Base-by-base conservation (phyloP, 352 stramenopile genomes). In the Phytophthora pistaciae region DNA sequence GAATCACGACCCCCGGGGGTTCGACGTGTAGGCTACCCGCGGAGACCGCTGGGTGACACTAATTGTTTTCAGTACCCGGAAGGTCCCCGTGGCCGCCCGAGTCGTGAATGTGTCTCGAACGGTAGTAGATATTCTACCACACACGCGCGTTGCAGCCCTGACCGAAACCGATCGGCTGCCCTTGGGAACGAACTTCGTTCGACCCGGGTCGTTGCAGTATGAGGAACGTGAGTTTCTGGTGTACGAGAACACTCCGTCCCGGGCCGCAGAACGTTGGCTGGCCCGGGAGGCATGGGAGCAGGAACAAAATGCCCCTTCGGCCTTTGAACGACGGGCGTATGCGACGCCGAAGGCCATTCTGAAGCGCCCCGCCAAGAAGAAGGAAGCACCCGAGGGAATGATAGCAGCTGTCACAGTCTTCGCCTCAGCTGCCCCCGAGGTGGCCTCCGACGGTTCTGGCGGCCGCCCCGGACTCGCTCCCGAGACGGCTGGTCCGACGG, bases 161-260 rank as follows among this genome's bases (percentile, higher is more conserved):
- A 65, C 29, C 0, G 59, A 65, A n/a, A 3, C 0, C 0, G 48
- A 29, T 5, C 46, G 29, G 11, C 23, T 65, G 46, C 48, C 59
- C 20, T 7, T 65, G 4, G 48, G 48, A 8, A 58, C 48, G 6
- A 65, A 57, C 5, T 58, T 65, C 11, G 48, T 65, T 7, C 33
- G 59, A 0, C 59, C 59, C 1, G 59, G 48, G 5, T 40, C 59
- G 1, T 40, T 20, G 11, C 10, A 57, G 16, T 65, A 58, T 6
- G 46, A 65, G 9, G 59, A 50, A 11, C 59, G 48, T 0, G 29
- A 53, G 20, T 49, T 56, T 23, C 13, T 55, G 9, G 57, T 55
- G 0, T 48, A 56, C 29, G 58, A 64, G 27, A 64, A 56, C 3
- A 56, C 48, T 6, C 11, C 13, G 0, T 50, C 59, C 31, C 46